Evolutionary conservation across 106 monocot species (phyloP).

Genomic region (Agapanthus africanus): DNA sequence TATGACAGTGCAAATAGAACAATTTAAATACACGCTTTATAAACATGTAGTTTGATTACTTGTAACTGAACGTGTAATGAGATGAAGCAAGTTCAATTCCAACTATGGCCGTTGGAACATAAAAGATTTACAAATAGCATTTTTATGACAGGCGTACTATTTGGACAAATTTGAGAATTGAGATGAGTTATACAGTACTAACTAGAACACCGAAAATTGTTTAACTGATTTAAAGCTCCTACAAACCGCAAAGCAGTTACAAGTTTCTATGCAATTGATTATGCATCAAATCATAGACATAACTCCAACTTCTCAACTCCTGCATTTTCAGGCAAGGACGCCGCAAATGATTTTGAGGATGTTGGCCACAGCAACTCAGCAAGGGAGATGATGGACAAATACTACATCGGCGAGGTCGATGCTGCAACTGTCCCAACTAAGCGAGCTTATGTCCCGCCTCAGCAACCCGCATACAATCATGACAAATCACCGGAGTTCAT

Average conservation of each 20-base stretch:
- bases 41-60: too few species aligned
- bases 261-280: neutral
- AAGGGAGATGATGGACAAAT: constrained; percentile 51
- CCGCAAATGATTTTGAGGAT: constrained; percentile 58
- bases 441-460: constrained; percentile 19
- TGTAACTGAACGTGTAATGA: too few species aligned
- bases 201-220: too few species aligned
- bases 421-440: constrained; percentile 27
- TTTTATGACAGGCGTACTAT: too few species aligned
- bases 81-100: too few species aligned
- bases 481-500: constrained; percentile 34
- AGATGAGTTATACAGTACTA: too few species aligned
- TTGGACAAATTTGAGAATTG: too few species aligned
- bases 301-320: neutral
- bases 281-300: neutral
- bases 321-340: constrained; percentile 49
- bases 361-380: constrained; percentile 46
- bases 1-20: too few species aligned
- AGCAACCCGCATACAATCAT: constrained; percentile 25
- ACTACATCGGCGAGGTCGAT: constrained; percentile 45
- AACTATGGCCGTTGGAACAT: too few species aligned
- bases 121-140: too few species aligned
- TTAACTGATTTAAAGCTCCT: neutral
- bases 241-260: neutral
- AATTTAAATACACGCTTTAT: too few species aligned